A percentile compares a stretch with the other conserved stretches of the same genome.
phyloP scores from a whole-genome alignment of 2,329 filamentous ascomycete species.

The Pezicula carpinea region DNA sequence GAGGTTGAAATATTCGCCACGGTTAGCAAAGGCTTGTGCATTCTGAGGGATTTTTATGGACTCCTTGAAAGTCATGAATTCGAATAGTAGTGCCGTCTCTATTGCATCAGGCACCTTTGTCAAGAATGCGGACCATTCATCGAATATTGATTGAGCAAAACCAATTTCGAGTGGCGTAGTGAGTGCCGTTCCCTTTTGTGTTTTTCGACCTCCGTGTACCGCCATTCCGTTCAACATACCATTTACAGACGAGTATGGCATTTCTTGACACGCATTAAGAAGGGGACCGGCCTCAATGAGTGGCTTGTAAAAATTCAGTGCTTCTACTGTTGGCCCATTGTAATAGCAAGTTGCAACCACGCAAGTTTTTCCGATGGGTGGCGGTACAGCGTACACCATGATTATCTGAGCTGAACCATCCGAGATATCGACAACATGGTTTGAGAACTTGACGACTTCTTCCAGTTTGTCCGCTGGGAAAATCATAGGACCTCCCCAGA shows the following conservation, averaged over 20 bases:
- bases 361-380: not conserved
- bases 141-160: conserved; percentile 23
- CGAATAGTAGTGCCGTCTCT: conserved; percentile 17
- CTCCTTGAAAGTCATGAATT: conserved; percentile 17
- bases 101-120: conserved; percentile 12
- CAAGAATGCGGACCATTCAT: conserved; percentile 26
- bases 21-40: conserved; percentile 22
- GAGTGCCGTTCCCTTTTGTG: conserved; percentile 32
- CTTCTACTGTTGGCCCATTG: conserved; percentile 30
- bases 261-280: conserved; percentile 18
- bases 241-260: conserved; percentile 32
- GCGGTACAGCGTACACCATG: not conserved
- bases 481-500: conserved; percentile 15
- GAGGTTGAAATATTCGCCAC: conserved; percentile 20
- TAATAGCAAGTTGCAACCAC: conserved; percentile 21
- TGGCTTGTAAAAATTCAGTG: conserved; percentile 20
- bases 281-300: conserved; percentile 25
- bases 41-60: conserved; percentile 14
- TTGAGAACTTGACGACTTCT: conserved; percentile 11
- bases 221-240: conserved; percentile 24
- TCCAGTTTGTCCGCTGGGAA: conserved; percentile 9
- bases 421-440: conserved; percentile 5
- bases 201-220: conserved; percentile 32
- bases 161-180: conserved; percentile 25
- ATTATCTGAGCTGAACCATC: not conserved